phyloP scores from a whole-genome alignment of 176 grass and related monocot species.

The Dendrocalamus sinicus region DNA sequence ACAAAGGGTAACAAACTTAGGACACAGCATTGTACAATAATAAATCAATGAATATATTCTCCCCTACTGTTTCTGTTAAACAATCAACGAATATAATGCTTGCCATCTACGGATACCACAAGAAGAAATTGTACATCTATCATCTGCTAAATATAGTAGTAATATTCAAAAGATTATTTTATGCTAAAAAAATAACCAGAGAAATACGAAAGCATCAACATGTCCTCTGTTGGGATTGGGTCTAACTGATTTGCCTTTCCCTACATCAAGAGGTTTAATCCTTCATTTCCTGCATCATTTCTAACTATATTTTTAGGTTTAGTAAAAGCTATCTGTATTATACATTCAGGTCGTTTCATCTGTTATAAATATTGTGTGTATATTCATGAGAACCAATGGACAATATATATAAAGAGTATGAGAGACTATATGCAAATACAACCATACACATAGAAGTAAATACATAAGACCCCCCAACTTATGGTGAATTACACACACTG shows the following conservation, averaged over 20 bases:
- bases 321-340: not conserved
- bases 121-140: not conserved
- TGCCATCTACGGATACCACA: not conserved
- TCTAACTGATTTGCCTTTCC: conserved; percentile 17
- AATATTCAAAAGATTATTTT: conserved; percentile 28
- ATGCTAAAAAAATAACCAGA: conserved; percentile 20
- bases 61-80: conserved; percentile 14
- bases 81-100: not conserved
- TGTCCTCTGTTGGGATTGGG: conserved; percentile 4
- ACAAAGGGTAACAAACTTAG: conserved; percentile 26
- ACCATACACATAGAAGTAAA: too few relatives aligned
- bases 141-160: conserved; percentile 11
- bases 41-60: conserved; percentile 28
- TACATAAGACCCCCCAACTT: too few relatives aligned
- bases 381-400: too few relatives aligned
- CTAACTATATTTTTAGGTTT: not conserved
- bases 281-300: conserved; percentile 19
- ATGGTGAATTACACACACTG: too few relatives aligned
- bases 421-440: too few relatives aligned
- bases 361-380: too few relatives aligned
- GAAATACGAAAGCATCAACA: not conserved
- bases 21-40: conserved; percentile 11
- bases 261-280: conserved; percentile 13
- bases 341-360: not conserved
- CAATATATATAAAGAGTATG: too few relatives aligned